Conservation (phyloP, 78 protist genomes). For the Creolimax fragrantissima region DNA sequence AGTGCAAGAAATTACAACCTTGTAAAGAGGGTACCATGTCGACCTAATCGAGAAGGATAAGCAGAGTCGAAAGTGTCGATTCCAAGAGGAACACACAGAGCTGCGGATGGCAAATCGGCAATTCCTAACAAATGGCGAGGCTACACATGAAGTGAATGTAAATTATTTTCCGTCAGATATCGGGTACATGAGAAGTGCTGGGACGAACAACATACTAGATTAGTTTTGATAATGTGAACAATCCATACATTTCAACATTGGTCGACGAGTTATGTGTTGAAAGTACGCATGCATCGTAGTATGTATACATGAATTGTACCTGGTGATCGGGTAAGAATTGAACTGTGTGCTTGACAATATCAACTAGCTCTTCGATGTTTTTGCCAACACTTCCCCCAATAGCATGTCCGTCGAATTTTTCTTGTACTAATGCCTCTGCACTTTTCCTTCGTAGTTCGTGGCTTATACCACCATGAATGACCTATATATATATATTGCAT, state of each 20-base stretch:
- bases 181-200: too few relatives aligned
- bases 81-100: conserved; percentile 39
- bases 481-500: too few relatives aligned
- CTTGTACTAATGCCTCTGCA: conserved; percentile 25
- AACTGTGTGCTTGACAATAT: conserved; percentile 13
- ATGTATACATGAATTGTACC: neutral
- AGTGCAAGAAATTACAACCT: neutral
- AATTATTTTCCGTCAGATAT: too few relatives aligned
- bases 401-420: conserved; percentile 59
- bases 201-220: too few relatives aligned
- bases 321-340: conserved; percentile 27
- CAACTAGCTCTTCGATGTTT: conserved; percentile 42
- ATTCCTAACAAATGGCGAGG: conserved; percentile 68
- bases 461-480: conserved; percentile 66
- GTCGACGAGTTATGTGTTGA: too few relatives aligned
- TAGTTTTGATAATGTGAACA: too few relatives aligned
- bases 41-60: conserved; percentile 59
- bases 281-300: neutral
- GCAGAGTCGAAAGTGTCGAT: conserved; percentile 68
- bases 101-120: conserved; percentile 46
- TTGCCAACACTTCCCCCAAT: conserved; percentile 66
- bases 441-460: conserved; percentile 34
- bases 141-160: too few relatives aligned
- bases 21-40: conserved; percentile 46
- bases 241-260: too few relatives aligned